Percentiles rank a stretch among this genome's conserved stretches.
These are phyloP conservation scores for Chaetomiaceae sp. DNA, from an alignment of 2,329 filamentous ascomycete species.

Conservation along the genomic window DNA sequence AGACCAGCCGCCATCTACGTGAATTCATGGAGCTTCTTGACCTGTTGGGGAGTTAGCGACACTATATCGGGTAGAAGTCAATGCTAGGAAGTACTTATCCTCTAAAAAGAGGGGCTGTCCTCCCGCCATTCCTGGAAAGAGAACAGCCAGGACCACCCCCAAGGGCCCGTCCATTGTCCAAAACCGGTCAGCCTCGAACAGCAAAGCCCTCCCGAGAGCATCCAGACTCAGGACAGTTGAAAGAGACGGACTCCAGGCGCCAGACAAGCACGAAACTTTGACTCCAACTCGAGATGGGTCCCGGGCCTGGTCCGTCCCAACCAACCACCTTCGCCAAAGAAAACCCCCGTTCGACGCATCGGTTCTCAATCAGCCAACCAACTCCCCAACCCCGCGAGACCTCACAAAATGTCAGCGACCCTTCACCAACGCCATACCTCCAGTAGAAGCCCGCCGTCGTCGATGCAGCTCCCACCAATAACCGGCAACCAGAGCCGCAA, in stretches of 20 bases:
- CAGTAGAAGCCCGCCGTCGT: conserved; percentile 21
- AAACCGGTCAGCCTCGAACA: conserved; percentile 24
- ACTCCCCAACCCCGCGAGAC: conserved; percentile 7
- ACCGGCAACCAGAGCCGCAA: conserved; percentile 21
- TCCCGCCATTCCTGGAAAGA: conserved; percentile 44
- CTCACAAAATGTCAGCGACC: conserved; percentile 15
- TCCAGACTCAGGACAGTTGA: conserved; percentile 5
- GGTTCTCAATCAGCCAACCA: conserved; percentile 13
- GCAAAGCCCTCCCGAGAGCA: conserved; percentile 20
- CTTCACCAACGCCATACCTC: conserved; percentile 9
- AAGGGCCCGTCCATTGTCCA: conserved; percentile 34
- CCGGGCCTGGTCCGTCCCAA: conserved; percentile 38
- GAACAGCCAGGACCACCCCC: conserved; percentile 42
- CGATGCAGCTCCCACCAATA: conserved; percentile 23
- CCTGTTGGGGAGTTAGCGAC: conserved; percentile 26
- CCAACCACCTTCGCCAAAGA: conserved; percentile 17
- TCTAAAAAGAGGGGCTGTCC: conserved; percentile 40
- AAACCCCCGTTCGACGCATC: conserved; percentile 20
- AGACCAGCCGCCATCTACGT: background rate
- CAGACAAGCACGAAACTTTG: conserved; percentile 91
- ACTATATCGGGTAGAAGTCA: background rate
- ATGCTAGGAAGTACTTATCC: conserved; percentile 43
- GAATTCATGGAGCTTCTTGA: background rate
- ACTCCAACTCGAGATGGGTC: conserved; percentile 91
- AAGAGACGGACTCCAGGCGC: conserved; percentile 26